Percentiles rank a stretch among this genome's conserved stretches.
phyloP scores from a whole-genome alignment of 2,329 filamentous ascomycete species.

The Calonectria pseudoreteaudii region DNA sequence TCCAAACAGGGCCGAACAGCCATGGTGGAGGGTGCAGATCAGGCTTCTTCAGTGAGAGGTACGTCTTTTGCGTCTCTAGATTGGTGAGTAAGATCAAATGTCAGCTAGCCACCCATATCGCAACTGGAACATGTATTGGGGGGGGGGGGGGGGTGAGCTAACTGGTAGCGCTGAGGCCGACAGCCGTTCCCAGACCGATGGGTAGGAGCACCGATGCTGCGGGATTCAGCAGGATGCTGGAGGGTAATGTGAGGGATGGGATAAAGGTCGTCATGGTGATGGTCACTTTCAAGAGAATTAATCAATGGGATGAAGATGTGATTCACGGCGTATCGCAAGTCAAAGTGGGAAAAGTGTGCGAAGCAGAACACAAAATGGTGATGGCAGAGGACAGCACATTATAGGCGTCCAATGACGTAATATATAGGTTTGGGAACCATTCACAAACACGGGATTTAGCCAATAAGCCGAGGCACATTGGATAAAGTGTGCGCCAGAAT shows the following conservation, averaged over 20 bases:
- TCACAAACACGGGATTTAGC: neutral
- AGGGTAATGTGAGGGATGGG: conserved; percentile 80
- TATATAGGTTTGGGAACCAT: conserved; percentile 24
- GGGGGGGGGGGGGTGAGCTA: conserved; percentile 46
- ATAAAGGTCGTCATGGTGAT: conserved; percentile 81
- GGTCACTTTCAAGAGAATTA: neutral
- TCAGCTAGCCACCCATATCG: neutral
- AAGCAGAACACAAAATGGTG: neutral
- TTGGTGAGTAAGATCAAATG: conserved; percentile 34
- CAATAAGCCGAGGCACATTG: conserved; percentile 15
- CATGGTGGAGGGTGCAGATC: conserved; percentile 70
- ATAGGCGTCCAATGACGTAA: conserved; percentile 40
- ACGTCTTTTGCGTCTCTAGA: conserved; percentile 70
- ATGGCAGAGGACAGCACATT: neutral
- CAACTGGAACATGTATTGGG: neutral
- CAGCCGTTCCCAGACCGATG: conserved; percentile 76
- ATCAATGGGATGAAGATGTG: neutral
- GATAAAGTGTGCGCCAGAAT: neutral
- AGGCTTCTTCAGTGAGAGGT: conserved; percentile 75
- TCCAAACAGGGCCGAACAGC: conserved; percentile 76
- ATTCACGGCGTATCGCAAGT: neutral
- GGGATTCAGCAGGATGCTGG: conserved; percentile 76
- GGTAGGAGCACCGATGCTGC: conserved; percentile 82
- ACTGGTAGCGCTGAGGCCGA: conserved; percentile 78
- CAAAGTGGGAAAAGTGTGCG: neutral